Percentiles rank a stretch among this genome's conserved stretches.
These are phyloP conservation scores for Penicillium sp. DNA, from an alignment of 2,329 filamentous ascomycete species.

Conservation along the genomic window DNA sequence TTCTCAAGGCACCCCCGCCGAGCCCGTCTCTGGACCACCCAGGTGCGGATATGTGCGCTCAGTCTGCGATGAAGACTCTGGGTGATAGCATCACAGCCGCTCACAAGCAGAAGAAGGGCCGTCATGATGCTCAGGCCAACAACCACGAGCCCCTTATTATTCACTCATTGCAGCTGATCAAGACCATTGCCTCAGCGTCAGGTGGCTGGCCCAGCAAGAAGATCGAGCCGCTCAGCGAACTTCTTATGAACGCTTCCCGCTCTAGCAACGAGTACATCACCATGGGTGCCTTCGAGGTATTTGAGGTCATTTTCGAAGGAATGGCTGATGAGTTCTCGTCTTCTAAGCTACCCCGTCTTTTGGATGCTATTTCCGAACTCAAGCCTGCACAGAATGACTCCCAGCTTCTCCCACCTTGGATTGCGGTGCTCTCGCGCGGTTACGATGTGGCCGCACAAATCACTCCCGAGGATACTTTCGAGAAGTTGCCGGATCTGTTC, in stretches of 20 bases:
- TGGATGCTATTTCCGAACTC: slow-evolving; percentile 89
- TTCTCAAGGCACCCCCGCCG: slow-evolving; percentile 81
- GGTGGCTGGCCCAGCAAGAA: slow-evolving; percentile 96
- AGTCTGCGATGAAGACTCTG: slow-evolving; percentile 79
- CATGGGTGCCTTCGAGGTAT: slow-evolving; percentile 94
- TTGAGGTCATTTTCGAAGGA: slow-evolving; percentile 92
- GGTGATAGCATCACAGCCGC: slow-evolving; percentile 66
- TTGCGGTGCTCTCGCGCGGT: slow-evolving; percentile 88
- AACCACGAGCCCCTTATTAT: slow-evolving; percentile 80
- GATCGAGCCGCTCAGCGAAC: slow-evolving; percentile 86
- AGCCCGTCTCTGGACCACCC: slow-evolving; percentile 93
- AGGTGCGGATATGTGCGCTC: slow-evolving; percentile 92
- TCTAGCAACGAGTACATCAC: slow-evolving; percentile 94
- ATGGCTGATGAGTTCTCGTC: slow-evolving; percentile 86
- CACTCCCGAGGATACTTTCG: slow-evolving; percentile 85
- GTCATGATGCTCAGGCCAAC: slow-evolving; percentile 42
- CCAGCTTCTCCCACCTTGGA: slow-evolving; percentile 91
- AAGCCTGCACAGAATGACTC: slow-evolving; percentile 91
- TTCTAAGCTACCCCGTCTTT: slow-evolving; percentile 79
- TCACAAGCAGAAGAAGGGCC: slow-evolving; percentile 64
- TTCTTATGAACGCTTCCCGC: slow-evolving; percentile 82
- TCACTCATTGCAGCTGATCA: slow-evolving; percentile 87
- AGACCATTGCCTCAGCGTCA: slow-evolving; percentile 80
- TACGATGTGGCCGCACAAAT: slow-evolving; percentile 92
- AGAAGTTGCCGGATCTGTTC: slow-evolving; percentile 83